A percentile compares a stretch with the other conserved stretches of the same genome.
These are phyloP conservation scores for Podaxis mareebaensis DNA, from an alignment of 768 basidiomycete genomes.

Conservation along the genomic window DNA sequence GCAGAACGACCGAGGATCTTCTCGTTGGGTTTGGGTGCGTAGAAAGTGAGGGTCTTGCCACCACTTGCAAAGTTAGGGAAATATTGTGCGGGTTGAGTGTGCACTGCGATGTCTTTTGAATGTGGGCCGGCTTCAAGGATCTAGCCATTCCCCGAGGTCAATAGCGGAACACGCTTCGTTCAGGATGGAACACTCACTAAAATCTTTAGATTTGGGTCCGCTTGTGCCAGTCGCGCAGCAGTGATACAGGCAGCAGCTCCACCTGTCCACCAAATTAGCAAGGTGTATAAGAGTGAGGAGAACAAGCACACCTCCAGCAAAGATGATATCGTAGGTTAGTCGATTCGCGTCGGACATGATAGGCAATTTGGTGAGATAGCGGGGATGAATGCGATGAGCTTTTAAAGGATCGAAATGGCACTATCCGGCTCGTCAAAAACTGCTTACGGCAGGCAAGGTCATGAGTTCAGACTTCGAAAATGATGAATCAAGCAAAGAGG, in stretches of 20 bases:
- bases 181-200: slow-evolving; percentile 34
- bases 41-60: slow-evolving; percentile 44
- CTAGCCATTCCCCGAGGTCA: slow-evolving; percentile 21
- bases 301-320: slow-evolving; percentile 50
- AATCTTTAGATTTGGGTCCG: slow-evolving; percentile 55
- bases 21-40: slow-evolving; percentile 44
- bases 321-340: slow-evolving; percentile 45
- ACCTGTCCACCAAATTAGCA: slow-evolving; percentile 27
- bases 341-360: slow-evolving; percentile 3
- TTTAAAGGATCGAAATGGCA: slow-evolving; percentile 1
- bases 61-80: slow-evolving; percentile 39
- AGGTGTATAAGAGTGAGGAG: background rate
- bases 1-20: slow-evolving; percentile 42
- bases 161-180: background rate
- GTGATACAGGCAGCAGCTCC: slow-evolving; percentile 59
- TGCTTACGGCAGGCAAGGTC: background rate
- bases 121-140: slow-evolving; percentile 61
- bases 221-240: slow-evolving; percentile 54
- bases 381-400: background rate
- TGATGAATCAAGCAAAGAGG: background rate
- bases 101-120: slow-evolving; percentile 43
- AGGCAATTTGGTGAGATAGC: background rate
- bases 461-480: background rate
- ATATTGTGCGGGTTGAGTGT: slow-evolving; percentile 57
- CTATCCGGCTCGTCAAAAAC: background rate